A percentile compares a stretch with the other conserved stretches of the same genome.
These are phyloP conservation scores for Chaetomium globosum DNA, from an alignment of 2,329 filamentous ascomycete genomes.

Conservation along the genomic window DNA sequence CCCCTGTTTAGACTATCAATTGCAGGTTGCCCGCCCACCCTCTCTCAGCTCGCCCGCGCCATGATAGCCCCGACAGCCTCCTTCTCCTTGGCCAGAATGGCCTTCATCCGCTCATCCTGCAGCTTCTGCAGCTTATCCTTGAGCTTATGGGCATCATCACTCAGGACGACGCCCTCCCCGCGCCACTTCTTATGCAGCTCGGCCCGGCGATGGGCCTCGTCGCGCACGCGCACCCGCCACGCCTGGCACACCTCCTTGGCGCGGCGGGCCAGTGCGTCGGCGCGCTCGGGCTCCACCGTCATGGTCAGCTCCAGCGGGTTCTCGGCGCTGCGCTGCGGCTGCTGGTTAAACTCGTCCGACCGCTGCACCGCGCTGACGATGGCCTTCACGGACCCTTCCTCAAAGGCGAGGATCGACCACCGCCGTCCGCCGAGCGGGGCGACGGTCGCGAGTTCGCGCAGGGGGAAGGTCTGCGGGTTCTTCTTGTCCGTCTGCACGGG, in stretches of 20 bases:
- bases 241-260: slow-evolving; percentile 52
- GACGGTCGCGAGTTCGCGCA: slow-evolving; percentile 59
- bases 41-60: slow-evolving; percentile 18
- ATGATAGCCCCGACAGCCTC: slow-evolving; percentile 47
- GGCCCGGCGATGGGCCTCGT: slow-evolving; percentile 52
- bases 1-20: not conserved
- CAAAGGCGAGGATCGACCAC: slow-evolving; percentile 46
- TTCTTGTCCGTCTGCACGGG: slow-evolving; percentile 44
- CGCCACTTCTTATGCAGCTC: slow-evolving; percentile 55
- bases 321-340: slow-evolving; percentile 60
- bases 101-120: slow-evolving; percentile 57
- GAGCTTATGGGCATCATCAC: slow-evolving; percentile 48
- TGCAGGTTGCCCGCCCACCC: not conserved
- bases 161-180: slow-evolving; percentile 48
- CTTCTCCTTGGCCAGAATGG: slow-evolving; percentile 55
- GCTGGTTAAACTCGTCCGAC: slow-evolving; percentile 60
- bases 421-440: slow-evolving; percentile 51
- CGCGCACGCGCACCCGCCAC: slow-evolving; percentile 56
- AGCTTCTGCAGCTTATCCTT: slow-evolving; percentile 54
- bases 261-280: slow-evolving; percentile 50
- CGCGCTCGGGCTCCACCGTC: slow-evolving; percentile 55
- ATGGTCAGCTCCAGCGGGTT: slow-evolving; percentile 62
- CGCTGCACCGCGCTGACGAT: slow-evolving; percentile 59
- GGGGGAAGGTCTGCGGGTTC: slow-evolving; percentile 46
- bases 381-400: slow-evolving; percentile 52